Base-by-base conservation (phyloP, 2,329 filamentous ascomycete genomes). In the Paecilomyces sp. region DNA sequence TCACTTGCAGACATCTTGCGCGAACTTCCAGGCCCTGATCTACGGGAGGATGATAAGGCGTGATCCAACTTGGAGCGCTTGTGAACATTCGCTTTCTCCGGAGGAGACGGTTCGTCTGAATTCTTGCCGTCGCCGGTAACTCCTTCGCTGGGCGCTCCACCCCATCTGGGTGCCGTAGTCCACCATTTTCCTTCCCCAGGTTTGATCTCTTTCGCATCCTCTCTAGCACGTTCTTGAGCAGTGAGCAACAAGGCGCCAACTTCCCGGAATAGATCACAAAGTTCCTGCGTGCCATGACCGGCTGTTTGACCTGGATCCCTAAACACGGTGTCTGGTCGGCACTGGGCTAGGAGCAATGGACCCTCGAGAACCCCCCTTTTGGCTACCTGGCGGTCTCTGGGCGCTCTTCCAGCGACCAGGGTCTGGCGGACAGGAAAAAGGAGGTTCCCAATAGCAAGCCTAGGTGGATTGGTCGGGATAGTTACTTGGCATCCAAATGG, bases 181-280 rank as follows among this genome's bases (percentile, higher is more conserved):
- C 83, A 88, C 85, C 85, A 88, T 66, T 83, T 79, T 2, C 81
- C 82, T 63, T 83, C 79, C 1, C 83, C 82, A 3, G 81, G 77
- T 57, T 72, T 77, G 55, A 71, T 68, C 64, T 85, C 82, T 1
- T 66, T 66, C 57, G 72, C 75, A 0, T 83, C 84, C 65, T 87
- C 79, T 57, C 84, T 77, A n/a, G 77, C 77, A 41, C 85, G 78
- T 68, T 87, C 84, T 68, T 87, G 83, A 1, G 85, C 85, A 1
- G 85, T 68, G 22, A 84, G 74, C 13, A 88, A 72, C 70, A 86
- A 73, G 1, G 78, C 81, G 4, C 82, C 84, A 3, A 85, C 71
- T 65, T 88, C 85, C 58, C 84, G 78, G 61, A 85, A 76, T 8
- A 82, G 64, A 66, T 87, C 84, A 56, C 85, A 77, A 15, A 77